These are phyloP conservation scores for Tylopilus sp. DNA, from an alignment of 1,284 basidiomycete genomes.

Conservation along the genomic window DNA sequence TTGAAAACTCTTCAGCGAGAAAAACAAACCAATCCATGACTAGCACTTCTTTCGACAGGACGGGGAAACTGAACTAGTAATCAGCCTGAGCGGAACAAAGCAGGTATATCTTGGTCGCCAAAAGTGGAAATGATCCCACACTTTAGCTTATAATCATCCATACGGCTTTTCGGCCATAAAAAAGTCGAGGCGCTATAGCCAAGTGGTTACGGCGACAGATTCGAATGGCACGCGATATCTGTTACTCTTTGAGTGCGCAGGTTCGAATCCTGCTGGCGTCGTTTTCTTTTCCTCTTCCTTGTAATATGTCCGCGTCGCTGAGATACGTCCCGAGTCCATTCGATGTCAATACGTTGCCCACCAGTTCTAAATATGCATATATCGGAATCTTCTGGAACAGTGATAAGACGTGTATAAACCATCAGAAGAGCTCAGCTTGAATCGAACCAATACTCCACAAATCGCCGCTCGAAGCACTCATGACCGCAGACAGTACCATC, in stretches of 20 bases:
- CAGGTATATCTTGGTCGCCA: neutral
- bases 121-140: conserved; percentile 3
- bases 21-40: conserved; percentile 30
- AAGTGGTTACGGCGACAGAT: conserved; percentile 59
- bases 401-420: neutral
- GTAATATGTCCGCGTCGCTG: no score
- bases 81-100: neutral
- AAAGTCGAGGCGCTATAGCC: conserved; percentile 41
- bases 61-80: neutral
- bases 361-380: no score
- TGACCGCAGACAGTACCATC: conserved; percentile 4
- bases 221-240: conserved; percentile 42
- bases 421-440: no score
- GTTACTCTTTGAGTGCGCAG: conserved; percentile 43
- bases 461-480: neutral
- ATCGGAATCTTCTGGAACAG: neutral
- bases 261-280: conserved; percentile 40
- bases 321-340: no score
- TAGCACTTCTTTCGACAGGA: neutral
- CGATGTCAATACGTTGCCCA: neutral
- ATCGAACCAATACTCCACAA: neutral
- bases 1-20: neutral
- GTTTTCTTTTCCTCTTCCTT: conserved; percentile 13
- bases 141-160: neutral
- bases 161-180: fast-evolving